Conservation (phyloP, 108 stramenopile species). For the Thalassiosira profunda region DNA sequence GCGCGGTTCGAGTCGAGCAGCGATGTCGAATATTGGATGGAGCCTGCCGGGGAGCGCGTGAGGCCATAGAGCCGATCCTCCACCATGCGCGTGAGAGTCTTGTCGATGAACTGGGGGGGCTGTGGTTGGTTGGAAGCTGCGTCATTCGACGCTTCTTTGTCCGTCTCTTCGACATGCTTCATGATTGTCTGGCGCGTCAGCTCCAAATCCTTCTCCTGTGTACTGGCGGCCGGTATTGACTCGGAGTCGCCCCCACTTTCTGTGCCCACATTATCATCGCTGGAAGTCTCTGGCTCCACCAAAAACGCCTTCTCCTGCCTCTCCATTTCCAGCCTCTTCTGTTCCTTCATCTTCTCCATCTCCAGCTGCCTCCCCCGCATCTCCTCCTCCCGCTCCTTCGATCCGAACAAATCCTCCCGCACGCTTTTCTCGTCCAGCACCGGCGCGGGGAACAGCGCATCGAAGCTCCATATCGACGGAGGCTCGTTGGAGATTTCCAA, state of each 20-base stretch:
- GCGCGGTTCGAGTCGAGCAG: constrained; percentile 71
- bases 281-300: no score
- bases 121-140: constrained; percentile 7
- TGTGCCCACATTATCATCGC: no score
- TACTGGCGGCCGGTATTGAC: neutral
- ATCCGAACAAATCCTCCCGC: constrained; percentile 70
- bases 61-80: constrained; percentile 80
- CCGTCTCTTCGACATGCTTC: neutral
- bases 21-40: constrained; percentile 67
- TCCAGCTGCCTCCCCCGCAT: neutral
- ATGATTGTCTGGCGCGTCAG: neutral
- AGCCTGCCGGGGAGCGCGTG: constrained; percentile 53
- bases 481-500: constrained; percentile 39
- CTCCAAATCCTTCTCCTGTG: neutral
- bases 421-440: constrained; percentile 77
- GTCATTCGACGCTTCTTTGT: no score
- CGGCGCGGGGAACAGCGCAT: constrained; percentile 77
- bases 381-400: constrained; percentile 30
- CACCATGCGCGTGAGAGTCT: constrained; percentile 73
- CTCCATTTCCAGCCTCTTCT: neutral
- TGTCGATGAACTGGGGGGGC: constrained; percentile 54
- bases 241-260: neutral
- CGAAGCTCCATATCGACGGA: constrained; percentile 84
- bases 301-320: no score
- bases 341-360: constrained; percentile 12